Conservation (phyloP, 2,329 filamentous ascomycete species). For the Sclerotiophoma versabilis region DNA sequence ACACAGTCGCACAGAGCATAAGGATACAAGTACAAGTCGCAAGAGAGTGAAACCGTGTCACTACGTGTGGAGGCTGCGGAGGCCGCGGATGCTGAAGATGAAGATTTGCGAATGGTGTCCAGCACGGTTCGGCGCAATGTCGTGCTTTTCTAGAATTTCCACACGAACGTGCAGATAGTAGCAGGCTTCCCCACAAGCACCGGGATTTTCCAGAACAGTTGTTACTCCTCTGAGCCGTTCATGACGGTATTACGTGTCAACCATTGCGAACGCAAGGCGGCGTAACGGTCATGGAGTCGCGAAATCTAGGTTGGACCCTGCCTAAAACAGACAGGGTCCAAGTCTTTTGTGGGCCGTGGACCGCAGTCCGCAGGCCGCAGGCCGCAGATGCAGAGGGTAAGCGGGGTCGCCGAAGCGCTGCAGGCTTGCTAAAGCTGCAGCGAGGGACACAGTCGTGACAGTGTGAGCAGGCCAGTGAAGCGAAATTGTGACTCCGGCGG, state of each 20-base stretch:
- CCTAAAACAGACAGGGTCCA: not conserved
- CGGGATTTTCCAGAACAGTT: not conserved
- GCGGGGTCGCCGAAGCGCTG: slow-evolving; percentile 16
- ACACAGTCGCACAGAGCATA: not conserved
- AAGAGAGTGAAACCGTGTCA: not conserved
- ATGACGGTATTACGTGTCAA: not conserved
- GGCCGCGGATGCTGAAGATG: slow-evolving; percentile 3
- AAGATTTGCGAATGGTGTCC: slow-evolving; percentile 10
- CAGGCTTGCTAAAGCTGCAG: slow-evolving; percentile 6
- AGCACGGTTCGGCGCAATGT: slow-evolving; percentile 10
- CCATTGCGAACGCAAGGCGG: not conserved
- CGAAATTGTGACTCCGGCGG: not conserved
- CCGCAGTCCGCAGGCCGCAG: not conserved
- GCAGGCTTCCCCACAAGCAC: slow-evolving; percentile 1
- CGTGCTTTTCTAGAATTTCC: not conserved
- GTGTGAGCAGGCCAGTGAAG: not conserved
- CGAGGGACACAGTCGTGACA: not conserved
- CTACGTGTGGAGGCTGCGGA: slow-evolving; percentile 1
- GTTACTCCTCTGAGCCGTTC: not conserved
- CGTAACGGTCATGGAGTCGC: not conserved
- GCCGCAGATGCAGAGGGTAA: not conserved
- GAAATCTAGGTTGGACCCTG: slow-evolving; percentile 1
- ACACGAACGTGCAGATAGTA: not conserved
- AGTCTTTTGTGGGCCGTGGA: too few relatives aligned
- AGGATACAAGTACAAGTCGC: not conserved